phyloP scores from a whole-genome alignment of 148 eudicot genomes.

The Polygonum aviculare region DNA sequence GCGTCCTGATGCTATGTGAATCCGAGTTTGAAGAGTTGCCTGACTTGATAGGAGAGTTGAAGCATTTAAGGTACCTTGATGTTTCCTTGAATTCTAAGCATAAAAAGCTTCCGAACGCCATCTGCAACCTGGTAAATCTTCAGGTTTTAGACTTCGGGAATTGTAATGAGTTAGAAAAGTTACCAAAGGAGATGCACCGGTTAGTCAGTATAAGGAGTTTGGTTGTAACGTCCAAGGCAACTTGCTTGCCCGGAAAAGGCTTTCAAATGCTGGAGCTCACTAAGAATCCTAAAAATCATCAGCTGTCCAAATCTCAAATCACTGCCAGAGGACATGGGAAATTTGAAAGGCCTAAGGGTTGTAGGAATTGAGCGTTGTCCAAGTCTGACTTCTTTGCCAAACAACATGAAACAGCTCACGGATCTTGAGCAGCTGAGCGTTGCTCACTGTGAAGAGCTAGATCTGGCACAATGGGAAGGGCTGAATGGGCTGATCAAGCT shows the following conservation, averaged over 20 bases:
- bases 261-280: slow-evolving; percentile 14
- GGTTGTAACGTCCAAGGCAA: slow-evolving; percentile 18
- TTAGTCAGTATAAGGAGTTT: slow-evolving; percentile 24
- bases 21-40: slow-evolving; percentile 34
- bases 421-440: slow-evolving; percentile 30
- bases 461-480: slow-evolving; percentile 21
- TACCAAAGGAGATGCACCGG: slow-evolving; percentile 23
- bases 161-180: slow-evolving; percentile 23
- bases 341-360: slow-evolving; percentile 18
- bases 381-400: slow-evolving; percentile 23
- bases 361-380: slow-evolving; percentile 29
- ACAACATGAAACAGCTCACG: slow-evolving; percentile 20
- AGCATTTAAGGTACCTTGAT: neutral
- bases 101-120: slow-evolving; percentile 30
- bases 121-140: slow-evolving; percentile 34
- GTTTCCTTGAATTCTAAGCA: slow-evolving; percentile 18
- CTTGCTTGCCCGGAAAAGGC: neutral
- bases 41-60: slow-evolving; percentile 30
- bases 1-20: slow-evolving; percentile 17
- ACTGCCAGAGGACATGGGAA: slow-evolving; percentile 21
- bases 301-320: slow-evolving; percentile 16
- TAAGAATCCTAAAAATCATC: slow-evolving; percentile 16
- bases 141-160: slow-evolving; percentile 17
- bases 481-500: slow-evolving; percentile 30
- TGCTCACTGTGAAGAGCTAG: slow-evolving; percentile 29